Base-by-base conservation (phyloP, 495 filamentous ascomycete species). In the Rostrohypoxylon terebratum region DNA sequence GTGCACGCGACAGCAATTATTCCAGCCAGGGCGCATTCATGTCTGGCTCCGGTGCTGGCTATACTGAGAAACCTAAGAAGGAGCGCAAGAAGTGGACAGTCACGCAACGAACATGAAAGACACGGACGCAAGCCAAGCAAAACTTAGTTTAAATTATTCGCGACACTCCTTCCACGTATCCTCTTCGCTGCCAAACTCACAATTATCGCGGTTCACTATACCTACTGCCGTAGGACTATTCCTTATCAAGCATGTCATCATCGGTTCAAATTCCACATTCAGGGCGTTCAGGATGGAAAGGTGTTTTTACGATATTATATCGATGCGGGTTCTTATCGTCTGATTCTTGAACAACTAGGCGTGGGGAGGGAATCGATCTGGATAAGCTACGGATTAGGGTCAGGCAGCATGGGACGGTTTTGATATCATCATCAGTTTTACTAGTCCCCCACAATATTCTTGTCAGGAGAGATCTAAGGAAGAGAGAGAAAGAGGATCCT, bases 41-140 rank as follows among this genome's bases (percentile, higher is more conserved):
- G 76, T 71, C 76, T 16, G 74, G 76, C n/a, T 48, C 74, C 51
- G 74, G 70, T 38, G 51, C 54, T 36, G 69, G 65, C 28, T 71
- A 74, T 36, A 38, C n/a, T 14, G 75, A 75, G 47, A 77, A 71
- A 23, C 75, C 72, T 23, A 75, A 75, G 40, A 81, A 81, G 74
- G 60, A 77, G 28, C 79, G 77, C 66, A 83, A 82, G 81, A 83
- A 78, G 76, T 84, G 82, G 82, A 58, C 66, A 1, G 73, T 78
- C 33, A 71, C 57, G 21, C 73, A 77, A 28, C 76, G 81, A 68
- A 82, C 81, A 55, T 83, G 61, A 81, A 8, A 31, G 33, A 3
- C 33, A 44, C 40, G 21, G 13, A 31, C 28, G 6, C n/a, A 28
- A 28, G 6, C 3, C 53, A 4, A 59, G n/a, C 14, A 38, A 3